phyloP scores from a whole-genome alignment of 2,329 filamentous ascomycete genomes.

The Claviceps africana region DNA sequence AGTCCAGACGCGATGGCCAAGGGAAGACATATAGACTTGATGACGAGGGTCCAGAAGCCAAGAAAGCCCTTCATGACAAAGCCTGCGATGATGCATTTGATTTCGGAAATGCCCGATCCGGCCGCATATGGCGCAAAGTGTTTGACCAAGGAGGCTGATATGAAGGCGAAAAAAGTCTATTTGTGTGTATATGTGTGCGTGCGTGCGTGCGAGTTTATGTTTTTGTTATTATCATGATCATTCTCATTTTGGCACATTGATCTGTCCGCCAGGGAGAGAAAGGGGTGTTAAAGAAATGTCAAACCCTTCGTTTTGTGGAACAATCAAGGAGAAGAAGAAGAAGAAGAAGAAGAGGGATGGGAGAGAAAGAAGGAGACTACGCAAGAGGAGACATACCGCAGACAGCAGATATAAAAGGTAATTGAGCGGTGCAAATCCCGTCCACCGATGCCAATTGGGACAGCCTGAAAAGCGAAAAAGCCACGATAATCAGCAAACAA shows the following conservation, averaged over 20 bases:
- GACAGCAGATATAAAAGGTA: constrained; percentile 82
- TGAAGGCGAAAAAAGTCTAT: constrained; percentile 64
- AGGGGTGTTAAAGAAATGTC: too few species aligned
- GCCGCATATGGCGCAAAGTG: constrained; percentile 91
- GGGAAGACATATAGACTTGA: constrained; percentile 85
- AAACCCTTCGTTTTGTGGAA: not conserved
- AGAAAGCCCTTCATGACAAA: constrained; percentile 99
- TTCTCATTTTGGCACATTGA: not conserved
- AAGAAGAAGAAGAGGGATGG: not conserved
- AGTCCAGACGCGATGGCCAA: constrained; percentile 87
- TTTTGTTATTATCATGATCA: not conserved
- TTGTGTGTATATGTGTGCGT: not conserved
- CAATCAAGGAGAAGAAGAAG: too few species aligned
- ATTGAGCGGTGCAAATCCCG: constrained; percentile 60
- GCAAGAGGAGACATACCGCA: constrained; percentile 39
- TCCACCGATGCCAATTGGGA: constrained; percentile 81
- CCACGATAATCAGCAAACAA: not conserved
- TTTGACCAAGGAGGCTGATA: constrained; percentile 73
- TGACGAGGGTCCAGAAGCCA: constrained; percentile 77
- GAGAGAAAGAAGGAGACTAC: not conserved
- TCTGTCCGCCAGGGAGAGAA: not conserved
- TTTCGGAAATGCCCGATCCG: constrained; percentile 93
- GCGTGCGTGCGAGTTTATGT: too few species aligned
- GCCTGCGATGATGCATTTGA: constrained; percentile 97
- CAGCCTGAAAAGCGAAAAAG: constrained; percentile 43